Percentiles rank a stretch among this genome's conserved stretches.
Evolutionary conservation across 345 rosid genomes (phyloP).

Genomic region (Citrus hindsii): DNA sequence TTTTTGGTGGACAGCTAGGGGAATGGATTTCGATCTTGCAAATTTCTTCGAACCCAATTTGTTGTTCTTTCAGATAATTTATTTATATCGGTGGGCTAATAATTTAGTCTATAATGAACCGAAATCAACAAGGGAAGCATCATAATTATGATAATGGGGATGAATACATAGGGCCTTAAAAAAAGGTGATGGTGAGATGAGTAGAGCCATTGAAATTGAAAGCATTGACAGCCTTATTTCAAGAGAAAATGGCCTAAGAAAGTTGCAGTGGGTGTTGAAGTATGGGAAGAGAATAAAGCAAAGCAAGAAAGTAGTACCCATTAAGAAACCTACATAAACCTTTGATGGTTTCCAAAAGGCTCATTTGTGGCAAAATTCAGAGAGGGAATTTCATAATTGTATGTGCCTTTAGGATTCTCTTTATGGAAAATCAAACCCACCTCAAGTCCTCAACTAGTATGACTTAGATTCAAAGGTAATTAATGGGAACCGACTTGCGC

Average conservation of each 20-base stretch:
- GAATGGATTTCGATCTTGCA: slow-evolving; percentile 1
- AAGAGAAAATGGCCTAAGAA: slow-evolving; percentile 34
- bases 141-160: slow-evolving; percentile 39
- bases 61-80: background rate
- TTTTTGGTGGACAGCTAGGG: background rate
- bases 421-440: background rate
- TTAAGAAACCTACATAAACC: slow-evolving; percentile 25
- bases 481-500: slow-evolving; percentile 19
- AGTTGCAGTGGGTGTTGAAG: slow-evolving; percentile 33
- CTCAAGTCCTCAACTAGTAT: slow-evolving; percentile 11
- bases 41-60: slow-evolving; percentile 12
- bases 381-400: slow-evolving; percentile 32
- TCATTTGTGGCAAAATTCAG: slow-evolving; percentile 6
- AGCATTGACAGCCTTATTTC: slow-evolving; percentile 41
- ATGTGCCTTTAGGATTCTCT: slow-evolving; percentile 25
- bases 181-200: slow-evolving; percentile 48
- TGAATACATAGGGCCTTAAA: slow-evolving; percentile 24
- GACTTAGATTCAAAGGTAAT: slow-evolving; percentile 36
- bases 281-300: slow-evolving; percentile 32
- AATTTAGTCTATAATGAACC: slow-evolving; percentile 19
- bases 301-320: slow-evolving; percentile 22
- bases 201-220: slow-evolving; percentile 44
- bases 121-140: slow-evolving; percentile 21
- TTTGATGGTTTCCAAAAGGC: slow-evolving; percentile 8
- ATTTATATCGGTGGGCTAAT: slow-evolving; percentile 19